Conservation (phyloP, 2,329 filamentous ascomycete genomes). For the Phoma sp. region DNA sequence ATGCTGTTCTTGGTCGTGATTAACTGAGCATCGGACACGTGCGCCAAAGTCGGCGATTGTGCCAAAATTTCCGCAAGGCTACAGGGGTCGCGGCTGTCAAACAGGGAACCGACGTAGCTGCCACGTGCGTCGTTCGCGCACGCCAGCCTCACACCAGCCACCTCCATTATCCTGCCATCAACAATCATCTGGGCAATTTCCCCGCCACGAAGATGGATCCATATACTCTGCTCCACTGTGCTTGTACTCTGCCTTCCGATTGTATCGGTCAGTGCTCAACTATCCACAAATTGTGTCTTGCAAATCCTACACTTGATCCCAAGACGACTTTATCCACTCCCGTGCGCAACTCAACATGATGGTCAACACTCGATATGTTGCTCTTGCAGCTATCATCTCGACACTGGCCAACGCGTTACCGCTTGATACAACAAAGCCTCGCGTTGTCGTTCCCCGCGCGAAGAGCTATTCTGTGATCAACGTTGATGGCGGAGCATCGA, state of each 20-base stretch:
- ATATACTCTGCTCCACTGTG: conserved; percentile 12
- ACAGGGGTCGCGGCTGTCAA: not conserved
- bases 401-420: conserved; percentile 33
- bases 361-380: conserved; percentile 28
- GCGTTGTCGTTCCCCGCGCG: conserved; percentile 28
- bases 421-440: conserved; percentile 27
- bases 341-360: conserved; percentile 34
- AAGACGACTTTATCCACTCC: not conserved
- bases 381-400: conserved; percentile 31
- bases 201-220: conserved; percentile 13
- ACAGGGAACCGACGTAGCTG: not conserved
- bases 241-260: conserved; percentile 2
- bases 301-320: not conserved
- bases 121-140: conserved; percentile 1
- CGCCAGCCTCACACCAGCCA: conserved; percentile 5
- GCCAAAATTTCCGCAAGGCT: not conserved
- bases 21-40: not conserved
- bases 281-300: not conserved
- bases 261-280: conserved; percentile 5
- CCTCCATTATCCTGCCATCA: conserved; percentile 11
- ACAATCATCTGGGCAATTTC: conserved; percentile 4
- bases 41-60: not conserved
- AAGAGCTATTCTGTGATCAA: conserved; percentile 50
- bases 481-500: conserved; percentile 46
- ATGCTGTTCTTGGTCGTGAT: not conserved